Evolutionary conservation across 768 basidiomycete species (phyloP).

Genomic region (Kwoniella dendrophila): DNA sequence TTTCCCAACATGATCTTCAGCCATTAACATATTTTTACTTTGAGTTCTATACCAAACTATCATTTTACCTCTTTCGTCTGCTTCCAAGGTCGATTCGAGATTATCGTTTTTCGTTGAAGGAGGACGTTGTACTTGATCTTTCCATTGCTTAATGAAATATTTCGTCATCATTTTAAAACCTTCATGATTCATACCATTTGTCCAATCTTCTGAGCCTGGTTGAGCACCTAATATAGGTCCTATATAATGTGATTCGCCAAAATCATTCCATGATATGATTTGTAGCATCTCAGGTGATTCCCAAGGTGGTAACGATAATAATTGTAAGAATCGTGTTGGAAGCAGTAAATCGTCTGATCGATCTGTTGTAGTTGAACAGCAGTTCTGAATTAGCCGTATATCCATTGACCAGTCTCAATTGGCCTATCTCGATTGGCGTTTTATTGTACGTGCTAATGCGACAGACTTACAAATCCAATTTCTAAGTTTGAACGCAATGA

Average conservation of each 20-base stretch:
- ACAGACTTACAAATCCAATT: slow-evolving; percentile 54
- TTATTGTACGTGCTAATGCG: neutral
- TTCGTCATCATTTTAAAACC: slow-evolving; percentile 47
- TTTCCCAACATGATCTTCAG: slow-evolving; percentile 38
- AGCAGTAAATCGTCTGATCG: slow-evolving; percentile 54
- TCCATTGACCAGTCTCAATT: too few relatives aligned
- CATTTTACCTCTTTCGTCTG: slow-evolving; percentile 5
- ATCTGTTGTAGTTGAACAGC: slow-evolving; percentile 24
- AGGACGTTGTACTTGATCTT: slow-evolving; percentile 9
- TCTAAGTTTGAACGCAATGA: slow-evolving; percentile 19
- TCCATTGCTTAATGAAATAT: slow-evolving; percentile 43
- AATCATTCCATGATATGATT: slow-evolving; percentile 57
- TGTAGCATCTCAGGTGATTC: slow-evolving; percentile 50
- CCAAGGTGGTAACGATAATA: slow-evolving; percentile 34
- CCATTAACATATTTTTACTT: slow-evolving; percentile 26
- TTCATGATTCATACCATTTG: slow-evolving; percentile 46
- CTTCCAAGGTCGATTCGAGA: neutral
- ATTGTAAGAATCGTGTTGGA: slow-evolving; percentile 44
- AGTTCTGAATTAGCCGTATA: neutral
- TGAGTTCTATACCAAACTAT: slow-evolving; percentile 50
- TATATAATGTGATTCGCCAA: slow-evolving; percentile 53
- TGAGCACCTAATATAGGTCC: slow-evolving; percentile 53
- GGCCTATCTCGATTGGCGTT: neutral
- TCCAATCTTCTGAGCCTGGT: slow-evolving; percentile 55
- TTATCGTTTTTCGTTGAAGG: too few relatives aligned